Conservation (phyloP, 2,329 filamentous ascomycete genomes). For the Exophiala lecanii-corni region DNA sequence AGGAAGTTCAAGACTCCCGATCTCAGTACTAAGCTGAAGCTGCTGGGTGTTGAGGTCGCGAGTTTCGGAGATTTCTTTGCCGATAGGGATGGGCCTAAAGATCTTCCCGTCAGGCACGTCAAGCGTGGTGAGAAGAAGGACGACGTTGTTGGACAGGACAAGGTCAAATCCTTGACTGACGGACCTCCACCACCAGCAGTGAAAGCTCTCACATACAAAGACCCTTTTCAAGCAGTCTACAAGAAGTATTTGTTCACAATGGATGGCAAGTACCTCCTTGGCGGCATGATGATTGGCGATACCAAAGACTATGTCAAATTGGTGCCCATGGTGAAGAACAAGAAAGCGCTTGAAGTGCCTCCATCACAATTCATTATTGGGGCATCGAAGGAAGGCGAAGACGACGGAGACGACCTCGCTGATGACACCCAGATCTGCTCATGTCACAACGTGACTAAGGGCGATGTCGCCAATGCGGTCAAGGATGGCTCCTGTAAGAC, state of each 20-base stretch:
- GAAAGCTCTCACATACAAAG: constrained; percentile 81
- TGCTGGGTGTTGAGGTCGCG: constrained; percentile 84
- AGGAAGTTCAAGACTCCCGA: constrained; percentile 75
- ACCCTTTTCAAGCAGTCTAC: constrained; percentile 83
- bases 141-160: constrained; percentile 27
- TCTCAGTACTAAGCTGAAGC: constrained; percentile 84
- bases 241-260: constrained; percentile 90
- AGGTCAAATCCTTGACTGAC: constrained; percentile 51
- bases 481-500: constrained; percentile 78
- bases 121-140: constrained; percentile 40
- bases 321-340: constrained; percentile 78
- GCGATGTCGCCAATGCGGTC: constrained; percentile 66
- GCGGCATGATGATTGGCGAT: constrained; percentile 97
- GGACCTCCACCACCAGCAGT: constrained; percentile 58
- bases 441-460: constrained; percentile 88
- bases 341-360: constrained; percentile 71
- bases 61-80: constrained; percentile 94
- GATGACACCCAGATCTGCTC: constrained; percentile 89
- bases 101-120: constrained; percentile 57
- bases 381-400: constrained; percentile 66
- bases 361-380: constrained; percentile 82
- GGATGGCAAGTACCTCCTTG: constrained; percentile 83
- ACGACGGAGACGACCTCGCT: constrained; percentile 69
- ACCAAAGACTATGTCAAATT: constrained; percentile 86
- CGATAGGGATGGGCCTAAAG: constrained; percentile 74